Evolutionary conservation across 495 filamentous ascomycete species (phyloP), one percentile per base, ranked within the genome.

Genomic region (Hypoxylon crocopeplum): DNA sequence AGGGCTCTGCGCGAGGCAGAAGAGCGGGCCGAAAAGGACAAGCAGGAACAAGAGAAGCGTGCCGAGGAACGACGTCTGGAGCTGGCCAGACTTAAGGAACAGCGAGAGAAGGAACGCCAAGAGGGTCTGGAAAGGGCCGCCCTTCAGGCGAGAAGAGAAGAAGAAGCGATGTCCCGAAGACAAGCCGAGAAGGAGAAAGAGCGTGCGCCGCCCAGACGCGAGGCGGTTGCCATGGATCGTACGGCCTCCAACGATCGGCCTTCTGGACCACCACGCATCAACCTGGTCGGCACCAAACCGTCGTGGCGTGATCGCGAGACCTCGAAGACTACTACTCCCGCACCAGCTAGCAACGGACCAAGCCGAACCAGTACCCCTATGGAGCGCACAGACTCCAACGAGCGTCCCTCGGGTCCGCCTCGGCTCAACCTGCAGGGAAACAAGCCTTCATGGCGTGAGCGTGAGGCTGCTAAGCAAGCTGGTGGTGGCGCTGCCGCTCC

Each of bases 41-140:
- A 90, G 70, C 86, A 96, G 68, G 93, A 97, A 73, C 89, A 85
- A 72, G 77, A 76, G 40, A 82, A 79, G 50, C 82, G 81, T 15
- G 91, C 92, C 50, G 92, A 93, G 69, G 91, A 79, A 48, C 71
- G 77, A 40, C 79, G 77, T 44, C 76, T 76, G 36, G 80, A 80
- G 55, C 64, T 92, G 72, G 82, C 82, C 59, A 88, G 89, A 67
- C 79, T 88, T 70, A 95, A 93, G 81, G 85, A 84, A 39, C 85
- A 87, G 77, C 84, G 86, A 67, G 93, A 95, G 40, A 89, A 91
- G 72, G 87, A 96, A 79, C 83, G 91, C 69, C 84, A 85, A 86
- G 77, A 78, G 56, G 59, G 70, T 29, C 58, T 73, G 54, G 82
- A 83, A 69, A 73, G 75, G 32, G 73, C 69, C 21, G 80, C 79